Conservation (phyloP, 1,139 yeast species). For the Sugiyamaella xylanicola region DNA sequence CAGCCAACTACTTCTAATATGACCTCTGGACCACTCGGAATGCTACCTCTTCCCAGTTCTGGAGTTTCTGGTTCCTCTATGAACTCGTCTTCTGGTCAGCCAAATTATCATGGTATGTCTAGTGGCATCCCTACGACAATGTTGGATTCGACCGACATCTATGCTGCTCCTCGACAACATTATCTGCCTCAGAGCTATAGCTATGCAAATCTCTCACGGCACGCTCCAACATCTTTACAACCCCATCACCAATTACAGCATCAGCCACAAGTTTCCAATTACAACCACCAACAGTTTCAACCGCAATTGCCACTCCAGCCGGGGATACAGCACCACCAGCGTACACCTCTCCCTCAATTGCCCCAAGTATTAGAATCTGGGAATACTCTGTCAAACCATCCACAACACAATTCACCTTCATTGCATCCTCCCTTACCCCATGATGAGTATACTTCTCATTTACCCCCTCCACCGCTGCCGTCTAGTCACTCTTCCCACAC, state of each 20-base stretch:
- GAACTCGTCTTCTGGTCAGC: not conserved
- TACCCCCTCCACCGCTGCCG: slow-evolving; percentile 5
- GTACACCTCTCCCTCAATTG: slow-evolving; percentile 4
- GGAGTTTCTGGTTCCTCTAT: not conserved
- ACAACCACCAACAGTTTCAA: slow-evolving; percentile 14
- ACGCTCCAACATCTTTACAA: slow-evolving; percentile 5
- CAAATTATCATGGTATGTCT: slow-evolving; percentile 7
- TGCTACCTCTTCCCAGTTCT: slow-evolving; percentile 5
- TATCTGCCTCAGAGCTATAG: slow-evolving; percentile 7
- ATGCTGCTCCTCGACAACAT: slow-evolving; percentile 18
- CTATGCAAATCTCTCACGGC: slow-evolving; percentile 14
- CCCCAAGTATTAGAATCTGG: not conserved
- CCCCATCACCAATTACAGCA: slow-evolving; percentile 8
- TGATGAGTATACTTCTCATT: slow-evolving; percentile 11
- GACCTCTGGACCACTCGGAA: slow-evolving; percentile 6
- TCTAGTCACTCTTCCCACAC: slow-evolving; percentile 9
- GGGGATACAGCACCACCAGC: slow-evolving; percentile 2
- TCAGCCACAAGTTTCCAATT: slow-evolving; percentile 3
- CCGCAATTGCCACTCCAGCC: not conserved
- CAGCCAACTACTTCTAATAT: slow-evolving; percentile 9
- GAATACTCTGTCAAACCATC: slow-evolving; percentile 2
- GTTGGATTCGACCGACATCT: slow-evolving; percentile 16
- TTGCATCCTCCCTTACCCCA: slow-evolving; percentile 2
- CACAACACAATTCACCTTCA: not conserved
- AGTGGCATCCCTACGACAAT: not conserved